Evolutionary conservation across 75 land plant genomes (phyloP), one percentile per base, ranked within the genome.

Genomic region (Ceratopteris richardii): DNA sequence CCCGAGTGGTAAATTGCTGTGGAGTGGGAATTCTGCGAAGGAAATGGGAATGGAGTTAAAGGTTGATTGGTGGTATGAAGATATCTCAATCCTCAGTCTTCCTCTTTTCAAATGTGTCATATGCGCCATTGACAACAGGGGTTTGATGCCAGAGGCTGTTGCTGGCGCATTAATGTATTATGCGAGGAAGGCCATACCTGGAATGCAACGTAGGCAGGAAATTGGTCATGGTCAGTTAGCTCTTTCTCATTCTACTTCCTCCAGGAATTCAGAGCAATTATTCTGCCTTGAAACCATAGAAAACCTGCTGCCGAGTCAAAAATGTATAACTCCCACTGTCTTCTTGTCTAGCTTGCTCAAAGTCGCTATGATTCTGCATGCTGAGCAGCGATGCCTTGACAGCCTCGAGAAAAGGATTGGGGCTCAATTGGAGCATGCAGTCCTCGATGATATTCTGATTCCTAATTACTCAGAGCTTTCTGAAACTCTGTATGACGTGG

Each of bases 401-500:
- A 75, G 57, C 58, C 62, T 87, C 56, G 91, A 87, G 75, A 75
- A 54, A 39, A 56, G 81, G 48, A 52, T 84, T 5, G 91, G 88
- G 5, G 44, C 44, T 13, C 88, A 84, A 66, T 39, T 87, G 53
- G 84, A 87, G 16, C 74, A 83, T 42, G 91, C 84, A 30, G 19
- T 60, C 0, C 44, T 87, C 24, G 88, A 74, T 30, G 88, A 88
- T 50, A 68, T 88, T 13, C 80, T 88, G 1, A 78, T 88, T 51
- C 88, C 92, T 2, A 88, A 82, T 51, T 59, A 78, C 60, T 81
- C 82, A 4, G 78, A 78, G 47, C 52, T 77, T 0, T 66, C 64
- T 22, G 92, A 88, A 57, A 88, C 88, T 1, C 77, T 88, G 14
- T 83, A 86, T 52, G 90, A 86, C 48, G 71, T 83, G 13, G 87